Percentiles rank a stretch among this genome's conserved stretches.
Evolutionary conservation across 2,329 filamentous ascomycete genomes (phyloP).

Genomic region (Pseudocercospora musae): DNA sequence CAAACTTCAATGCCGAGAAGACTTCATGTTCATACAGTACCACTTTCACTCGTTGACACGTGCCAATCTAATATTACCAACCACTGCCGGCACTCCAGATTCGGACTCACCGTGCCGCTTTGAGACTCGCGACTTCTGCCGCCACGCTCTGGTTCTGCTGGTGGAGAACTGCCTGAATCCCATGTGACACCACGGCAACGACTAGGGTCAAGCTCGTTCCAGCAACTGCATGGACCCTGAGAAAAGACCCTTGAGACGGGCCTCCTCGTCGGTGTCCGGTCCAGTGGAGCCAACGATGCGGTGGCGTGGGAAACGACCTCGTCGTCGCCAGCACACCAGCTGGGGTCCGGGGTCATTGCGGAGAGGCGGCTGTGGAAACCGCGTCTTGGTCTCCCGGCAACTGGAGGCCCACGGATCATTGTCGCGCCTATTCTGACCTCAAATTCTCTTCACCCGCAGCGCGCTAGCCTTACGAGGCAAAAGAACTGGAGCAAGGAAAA

Average conservation of each 20-base stretch:
- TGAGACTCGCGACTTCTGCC: neutral
- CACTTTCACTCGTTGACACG: neutral
- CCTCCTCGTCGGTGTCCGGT: neutral
- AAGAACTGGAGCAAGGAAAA: conserved; percentile 9
- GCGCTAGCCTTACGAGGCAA: conserved; percentile 4
- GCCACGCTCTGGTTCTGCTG: neutral
- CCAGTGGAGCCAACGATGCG: neutral
- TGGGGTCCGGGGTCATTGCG: neutral
- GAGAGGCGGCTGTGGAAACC: neutral
- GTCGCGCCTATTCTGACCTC: conserved; percentile 18
- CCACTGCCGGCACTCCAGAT: neutral
- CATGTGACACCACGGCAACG: neutral
- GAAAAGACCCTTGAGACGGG: neutral
- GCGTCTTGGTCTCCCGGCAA: conserved; percentile 4
- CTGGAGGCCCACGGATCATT: conserved; percentile 11
- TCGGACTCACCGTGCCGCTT: neutral
- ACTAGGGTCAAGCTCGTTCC: neutral
- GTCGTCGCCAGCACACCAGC: neutral
- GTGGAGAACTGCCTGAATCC: neutral
- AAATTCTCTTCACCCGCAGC: neutral
- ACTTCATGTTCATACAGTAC: neutral
- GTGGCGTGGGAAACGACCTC: neutral
- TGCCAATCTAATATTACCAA: neutral
- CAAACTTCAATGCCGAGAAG: neutral
- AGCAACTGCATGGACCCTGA: conserved; percentile 3